A percentile compares a stretch with the other conserved stretches of the same genome.
phyloP scores from a whole-genome alignment of 176 grass and related monocot species.

The Calamus simplicifolius region DNA sequence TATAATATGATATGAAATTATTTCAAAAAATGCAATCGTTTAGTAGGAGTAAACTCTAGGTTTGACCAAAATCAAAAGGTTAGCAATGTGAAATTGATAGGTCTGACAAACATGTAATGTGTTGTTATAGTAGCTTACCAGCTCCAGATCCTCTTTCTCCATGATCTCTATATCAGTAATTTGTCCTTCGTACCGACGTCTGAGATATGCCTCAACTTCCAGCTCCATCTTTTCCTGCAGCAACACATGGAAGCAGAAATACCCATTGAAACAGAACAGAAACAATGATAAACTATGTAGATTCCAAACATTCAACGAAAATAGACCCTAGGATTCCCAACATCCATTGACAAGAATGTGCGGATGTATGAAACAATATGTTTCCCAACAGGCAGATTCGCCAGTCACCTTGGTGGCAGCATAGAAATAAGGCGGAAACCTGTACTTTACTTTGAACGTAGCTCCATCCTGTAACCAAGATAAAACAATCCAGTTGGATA shows the following conservation, averaged over 20 bases:
- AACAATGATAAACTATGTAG: too few relatives aligned
- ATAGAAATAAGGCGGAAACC: constrained; percentile 89
- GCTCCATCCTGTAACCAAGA: constrained; percentile 61
- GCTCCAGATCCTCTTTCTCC: constrained; percentile 90
- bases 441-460: constrained; percentile 91
- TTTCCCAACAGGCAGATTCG: neutral
- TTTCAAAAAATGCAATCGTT: constrained; percentile 13
- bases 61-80: too few relatives aligned
- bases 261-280: neutral
- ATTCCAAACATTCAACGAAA: too few relatives aligned
- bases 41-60: neutral
- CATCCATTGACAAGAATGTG: too few relatives aligned
- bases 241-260: neutral
- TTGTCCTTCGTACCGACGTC: constrained; percentile 75
- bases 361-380: neutral
- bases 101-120: too few relatives aligned
- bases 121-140: constrained; percentile 41
- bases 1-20: neutral
- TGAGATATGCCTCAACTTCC: constrained; percentile 88
- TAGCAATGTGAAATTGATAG: too few relatives aligned
- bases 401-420: constrained; percentile 75
- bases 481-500: constrained; percentile 3
- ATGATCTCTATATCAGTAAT: constrained; percentile 70
- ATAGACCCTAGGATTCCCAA: too few relatives aligned
- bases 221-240: constrained; percentile 78